Evolutionary conservation across 805 yeast genomes (phyloP), one percentile per base, ranked within the genome.

Genomic region (Hanseniaspora thailandica): DNA sequence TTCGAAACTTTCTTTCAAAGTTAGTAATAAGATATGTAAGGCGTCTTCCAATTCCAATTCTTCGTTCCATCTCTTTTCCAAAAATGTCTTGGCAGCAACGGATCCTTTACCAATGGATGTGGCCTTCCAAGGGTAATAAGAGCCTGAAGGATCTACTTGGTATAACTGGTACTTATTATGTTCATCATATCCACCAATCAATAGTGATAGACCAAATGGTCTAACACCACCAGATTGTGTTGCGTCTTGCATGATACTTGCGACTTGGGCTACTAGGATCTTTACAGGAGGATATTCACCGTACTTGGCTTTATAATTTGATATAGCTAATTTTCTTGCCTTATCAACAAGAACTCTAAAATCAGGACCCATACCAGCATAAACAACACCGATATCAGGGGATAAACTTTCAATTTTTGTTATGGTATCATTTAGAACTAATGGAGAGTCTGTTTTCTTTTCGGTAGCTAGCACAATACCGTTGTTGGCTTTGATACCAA

Each of bases 351-450:
- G 76, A 15, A 93, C 95, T 59, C 99, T 77, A 72, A 85, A 93
- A 68, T 93, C 99, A 22, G 99, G 98, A 25, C 97, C 97, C 97
- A 93, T 89, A 19, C 99, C 99, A 6, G 96, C 77, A 69, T 93
- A 93, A 4, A 95, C 89, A 76, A 93, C 87, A 55, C 97, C 98
- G 61, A 90, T 85, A 66, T 93, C 88, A 35, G 98, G 97, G 4
- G 98, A 88, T 62, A 93, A 78, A 57, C 78, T 69, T 47, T 86
- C 83, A 36, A 93, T 81, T 66, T 93, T 93, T 49, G 83, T 76
- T 55, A 84, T 75, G 48, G 86, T 76, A 47, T 84, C 94, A 34
- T 78, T 71, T 59, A 86, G 81, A 52, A 87, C 78, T 57, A 93
- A 76, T 13, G 84, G 74, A 9, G 96, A 86, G 45, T 82, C 76